Evolutionary conservation across 306 rosid genomes (phyloP).

Genomic region (Cicer chorassanicum): DNA sequence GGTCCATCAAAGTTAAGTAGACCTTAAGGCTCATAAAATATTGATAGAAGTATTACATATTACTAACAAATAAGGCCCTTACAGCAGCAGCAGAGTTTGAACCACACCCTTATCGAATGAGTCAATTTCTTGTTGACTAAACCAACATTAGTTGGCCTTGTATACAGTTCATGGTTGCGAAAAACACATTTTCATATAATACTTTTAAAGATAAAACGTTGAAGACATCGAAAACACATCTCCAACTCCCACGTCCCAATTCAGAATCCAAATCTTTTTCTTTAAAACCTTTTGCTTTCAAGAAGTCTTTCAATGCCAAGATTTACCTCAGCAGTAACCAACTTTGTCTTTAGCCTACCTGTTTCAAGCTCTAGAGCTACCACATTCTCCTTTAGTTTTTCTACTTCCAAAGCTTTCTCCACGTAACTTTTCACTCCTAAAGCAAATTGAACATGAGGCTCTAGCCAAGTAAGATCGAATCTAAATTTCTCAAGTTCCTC

Average conservation of each 20-base stretch:
- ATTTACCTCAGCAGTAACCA: conserved; percentile 29
- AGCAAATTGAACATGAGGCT: conserved; percentile 47
- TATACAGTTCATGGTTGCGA: no score
- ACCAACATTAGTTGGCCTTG: no score
- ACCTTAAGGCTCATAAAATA: no score
- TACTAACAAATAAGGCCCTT: no score
- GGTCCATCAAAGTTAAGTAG: no score
- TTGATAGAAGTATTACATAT: no score
- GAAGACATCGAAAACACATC: no score
- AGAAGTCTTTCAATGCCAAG: conserved; percentile 12
- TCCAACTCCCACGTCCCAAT: conserved; percentile 34
- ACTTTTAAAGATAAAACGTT: not conserved
- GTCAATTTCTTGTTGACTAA: no score
- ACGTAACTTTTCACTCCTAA: conserved; percentile 36
- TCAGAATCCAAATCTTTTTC: conserved; percentile 33
- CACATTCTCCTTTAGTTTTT: not conserved
- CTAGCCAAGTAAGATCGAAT: conserved; percentile 46
- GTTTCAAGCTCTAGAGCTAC: conserved; percentile 33
- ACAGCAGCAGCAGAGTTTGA: no score
- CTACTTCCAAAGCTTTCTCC: conserved; percentile 24
- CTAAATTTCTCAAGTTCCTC: conserved; percentile 34
- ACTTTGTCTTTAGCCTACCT: conserved; percentile 21
- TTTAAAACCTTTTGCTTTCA: conserved; percentile 10
- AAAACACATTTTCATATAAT: not conserved
- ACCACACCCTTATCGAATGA: no score